Percentiles rank a stretch among this genome's conserved stretches.
Conservation (phyloP, 768 basidiomycete species). For the Saitozyma sp. region DNA sequence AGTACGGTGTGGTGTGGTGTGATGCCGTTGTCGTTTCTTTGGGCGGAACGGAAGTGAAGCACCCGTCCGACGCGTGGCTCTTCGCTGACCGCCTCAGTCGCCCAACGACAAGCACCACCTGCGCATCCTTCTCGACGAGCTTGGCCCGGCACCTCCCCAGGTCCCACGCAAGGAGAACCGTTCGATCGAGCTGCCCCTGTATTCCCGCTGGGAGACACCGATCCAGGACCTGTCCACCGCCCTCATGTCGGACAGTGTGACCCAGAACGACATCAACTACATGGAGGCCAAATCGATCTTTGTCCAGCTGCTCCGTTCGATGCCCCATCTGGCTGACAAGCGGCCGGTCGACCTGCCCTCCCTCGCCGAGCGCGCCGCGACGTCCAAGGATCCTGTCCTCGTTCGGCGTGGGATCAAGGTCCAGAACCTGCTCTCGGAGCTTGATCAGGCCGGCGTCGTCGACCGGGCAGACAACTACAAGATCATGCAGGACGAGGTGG, state of each 20-base stretch:
- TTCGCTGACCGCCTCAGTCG: constrained; percentile 60
- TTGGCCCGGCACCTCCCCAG: constrained; percentile 87
- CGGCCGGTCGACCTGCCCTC: constrained; percentile 83
- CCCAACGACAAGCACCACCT: constrained; percentile 97
- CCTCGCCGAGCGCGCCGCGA: constrained; percentile 92
- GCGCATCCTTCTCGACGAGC: constrained; percentile 92
- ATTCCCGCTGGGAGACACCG: constrained; percentile 98
- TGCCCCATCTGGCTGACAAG: constrained; percentile 74
- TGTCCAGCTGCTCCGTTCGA: constrained; percentile 92
- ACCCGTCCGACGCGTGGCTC: too few species aligned
- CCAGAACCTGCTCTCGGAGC: constrained; percentile 96
- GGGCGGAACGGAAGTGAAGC: background rate
- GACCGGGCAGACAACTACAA: constrained; percentile 79
- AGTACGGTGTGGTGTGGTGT: too few species aligned
- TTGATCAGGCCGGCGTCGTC: constrained; percentile 85
- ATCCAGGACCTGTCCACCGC: constrained; percentile 96
- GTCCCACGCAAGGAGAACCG: constrained; percentile 98
- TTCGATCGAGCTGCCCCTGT: constrained; percentile 84
- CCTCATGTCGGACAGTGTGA: constrained; percentile 84
- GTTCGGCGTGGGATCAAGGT: constrained; percentile 98
- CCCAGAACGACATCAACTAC: constrained; percentile 97
- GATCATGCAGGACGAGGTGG: constrained; percentile 97
- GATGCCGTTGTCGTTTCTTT: background rate
- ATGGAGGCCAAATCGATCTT: constrained; percentile 99
- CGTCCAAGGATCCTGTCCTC: constrained; percentile 92